A percentile compares a stretch with the other conserved stretches of the same genome.
phyloP scores from a whole-genome alignment of 805 yeast genomes.

The Pichia scutulata region DNA sequence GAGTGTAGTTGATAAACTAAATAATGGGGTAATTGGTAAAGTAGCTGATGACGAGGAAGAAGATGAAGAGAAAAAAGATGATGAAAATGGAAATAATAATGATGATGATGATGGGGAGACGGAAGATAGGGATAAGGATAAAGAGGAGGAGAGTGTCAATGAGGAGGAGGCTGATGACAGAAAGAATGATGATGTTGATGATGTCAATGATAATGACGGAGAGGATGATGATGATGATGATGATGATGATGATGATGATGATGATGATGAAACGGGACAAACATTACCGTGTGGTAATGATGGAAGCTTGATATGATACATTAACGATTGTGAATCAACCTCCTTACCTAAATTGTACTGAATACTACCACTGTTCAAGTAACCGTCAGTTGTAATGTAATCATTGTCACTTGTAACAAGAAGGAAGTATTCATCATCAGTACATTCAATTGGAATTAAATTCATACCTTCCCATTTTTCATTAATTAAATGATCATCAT shows the following conservation, averaged over 20 bases:
- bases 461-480: constrained; percentile 30
- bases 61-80: constrained; percentile 4
- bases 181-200: constrained; percentile 2
- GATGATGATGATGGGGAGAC: background rate
- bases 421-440: constrained; percentile 25
- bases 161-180: constrained; percentile 1
- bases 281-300: constrained; percentile 11
- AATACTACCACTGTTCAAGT: constrained; percentile 20
- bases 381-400: constrained; percentile 26
- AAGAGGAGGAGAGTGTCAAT: constrained; percentile 1
- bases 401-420: constrained; percentile 25
- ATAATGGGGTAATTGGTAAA: too few relatives aligned
- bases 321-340: constrained; percentile 26
- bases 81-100: background rate
- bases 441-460: constrained; percentile 25
- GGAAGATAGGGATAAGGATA: constrained; percentile 4
- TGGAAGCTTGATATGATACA: constrained; percentile 25
- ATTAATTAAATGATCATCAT: constrained; percentile 20
- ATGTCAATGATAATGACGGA: background rate
- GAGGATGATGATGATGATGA: background rate
- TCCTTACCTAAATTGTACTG: constrained; percentile 22
- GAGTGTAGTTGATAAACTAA: too few relatives aligned
- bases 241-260: background rate
- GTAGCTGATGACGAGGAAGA: too few relatives aligned
- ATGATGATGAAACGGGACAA: constrained; percentile 8